phyloP scores from a whole-genome alignment of 306 rosid genomes.

The Cucurbita ficifolia region DNA sequence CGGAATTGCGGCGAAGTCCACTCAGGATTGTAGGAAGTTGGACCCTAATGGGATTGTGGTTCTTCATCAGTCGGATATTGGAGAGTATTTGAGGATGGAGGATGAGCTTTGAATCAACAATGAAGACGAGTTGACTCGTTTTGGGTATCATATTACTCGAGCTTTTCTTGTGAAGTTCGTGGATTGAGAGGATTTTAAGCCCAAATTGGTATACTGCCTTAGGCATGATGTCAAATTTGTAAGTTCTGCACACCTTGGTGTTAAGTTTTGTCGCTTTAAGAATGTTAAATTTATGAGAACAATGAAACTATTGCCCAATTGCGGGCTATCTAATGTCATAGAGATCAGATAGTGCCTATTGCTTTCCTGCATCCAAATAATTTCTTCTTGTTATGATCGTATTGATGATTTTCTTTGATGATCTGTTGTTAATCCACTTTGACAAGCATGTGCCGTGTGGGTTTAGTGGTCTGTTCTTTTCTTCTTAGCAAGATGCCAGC shows the following conservation, averaged over 20 bases:
- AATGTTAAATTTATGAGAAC: neutral
- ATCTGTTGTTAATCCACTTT: neutral
- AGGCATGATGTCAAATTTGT: neutral
- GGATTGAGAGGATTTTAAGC: neutral
- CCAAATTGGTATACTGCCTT: neutral
- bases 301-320: neutral
- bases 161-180: neutral
- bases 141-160: neutral
- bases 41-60: constrained; percentile 84
- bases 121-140: neutral
- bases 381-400: neutral
- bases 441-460: neutral
- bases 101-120: constrained; percentile 54
- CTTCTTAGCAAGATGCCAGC: neutral
- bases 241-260: neutral
- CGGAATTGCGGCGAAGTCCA: constrained; percentile 72
- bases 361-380: neutral
- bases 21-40: constrained; percentile 89
- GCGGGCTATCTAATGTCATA: neutral
- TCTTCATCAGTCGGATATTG: constrained; percentile 78
- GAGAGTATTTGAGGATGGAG: constrained; percentile 88
- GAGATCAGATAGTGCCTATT: neutral
- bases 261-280: neutral
- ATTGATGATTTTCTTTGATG: neutral
- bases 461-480: neutral